A percentile compares a stretch with the other conserved stretches of the same genome.
phyloP scores from a whole-genome alignment of 2,329 filamentous ascomycete genomes.

The Alternaria panax region DNA sequence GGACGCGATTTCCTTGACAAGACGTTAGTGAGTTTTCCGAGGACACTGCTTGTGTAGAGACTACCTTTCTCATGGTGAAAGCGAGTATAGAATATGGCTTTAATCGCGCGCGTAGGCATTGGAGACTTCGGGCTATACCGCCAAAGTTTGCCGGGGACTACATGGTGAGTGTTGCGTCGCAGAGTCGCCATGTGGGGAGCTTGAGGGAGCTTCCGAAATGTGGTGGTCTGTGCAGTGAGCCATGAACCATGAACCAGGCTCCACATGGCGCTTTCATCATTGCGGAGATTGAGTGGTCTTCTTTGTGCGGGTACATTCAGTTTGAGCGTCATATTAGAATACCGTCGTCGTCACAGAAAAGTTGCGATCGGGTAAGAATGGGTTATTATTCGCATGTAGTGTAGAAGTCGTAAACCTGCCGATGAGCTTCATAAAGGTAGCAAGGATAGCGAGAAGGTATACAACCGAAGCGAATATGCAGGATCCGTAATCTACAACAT shows the following conservation, averaged over 20 bases:
- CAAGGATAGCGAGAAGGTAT: constrained; percentile 16
- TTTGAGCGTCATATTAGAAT: not conserved
- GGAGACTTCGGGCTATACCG: constrained; percentile 3
- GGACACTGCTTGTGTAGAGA: not conserved
- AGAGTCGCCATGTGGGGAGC: constrained; percentile 10
- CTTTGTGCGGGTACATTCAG: not conserved
- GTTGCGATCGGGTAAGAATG: not conserved
- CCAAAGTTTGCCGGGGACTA: constrained; percentile 16
- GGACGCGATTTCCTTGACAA: constrained; percentile 64
- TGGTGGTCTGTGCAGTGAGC: constrained; percentile 17
- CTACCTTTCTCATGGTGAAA: constrained; percentile 65
- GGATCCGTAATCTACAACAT: constrained; percentile 9
- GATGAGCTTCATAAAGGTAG: not conserved
- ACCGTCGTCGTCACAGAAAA: not conserved
- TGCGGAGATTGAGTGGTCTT: not conserved
- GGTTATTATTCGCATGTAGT: constrained; percentile 9
- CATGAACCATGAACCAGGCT: not conserved
- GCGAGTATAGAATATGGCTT: constrained; percentile 71
- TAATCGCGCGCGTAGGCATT: constrained; percentile 58
- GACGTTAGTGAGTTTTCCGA: constrained; percentile 9
- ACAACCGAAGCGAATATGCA: constrained; percentile 24
- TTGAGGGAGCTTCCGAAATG: constrained; percentile 2
- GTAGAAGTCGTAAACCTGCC: not conserved
- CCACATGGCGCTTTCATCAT: not conserved
- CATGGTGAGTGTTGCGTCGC: constrained; percentile 23